Percentiles rank a stretch among this genome's conserved stretches.
These are phyloP conservation scores for Eimeria falciformis DNA, from an alignment of 169 alveolate genomes.

Conservation along the genomic window DNA sequence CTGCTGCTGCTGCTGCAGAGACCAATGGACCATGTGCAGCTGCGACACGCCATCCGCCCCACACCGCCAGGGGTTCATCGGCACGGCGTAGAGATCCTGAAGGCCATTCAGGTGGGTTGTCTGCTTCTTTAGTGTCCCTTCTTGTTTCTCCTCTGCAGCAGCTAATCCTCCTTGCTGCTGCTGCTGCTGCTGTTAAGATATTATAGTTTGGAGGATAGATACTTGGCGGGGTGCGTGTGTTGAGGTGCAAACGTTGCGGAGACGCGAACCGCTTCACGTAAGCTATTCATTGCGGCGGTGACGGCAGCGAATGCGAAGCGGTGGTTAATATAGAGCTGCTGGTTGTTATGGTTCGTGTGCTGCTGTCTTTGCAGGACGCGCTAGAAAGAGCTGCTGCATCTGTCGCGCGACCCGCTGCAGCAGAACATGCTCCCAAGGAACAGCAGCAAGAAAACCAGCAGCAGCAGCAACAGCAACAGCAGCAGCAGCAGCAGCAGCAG, in stretches of 20 bases:
- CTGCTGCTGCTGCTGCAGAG: conserved; percentile 50
- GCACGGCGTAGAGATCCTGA: conserved; percentile 49
- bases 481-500: background rate
- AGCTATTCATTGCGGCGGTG: too few species aligned
- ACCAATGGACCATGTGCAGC: conserved; percentile 56
- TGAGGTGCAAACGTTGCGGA: too few species aligned
- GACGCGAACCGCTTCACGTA: too few species aligned
- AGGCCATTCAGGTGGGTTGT: conserved; percentile 43
- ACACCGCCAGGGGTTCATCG: conserved; percentile 59
- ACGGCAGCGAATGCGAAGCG: too few species aligned
- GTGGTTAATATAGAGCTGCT: too few species aligned
- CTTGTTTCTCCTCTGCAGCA: too few species aligned
- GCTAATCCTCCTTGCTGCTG: conserved; percentile 13
- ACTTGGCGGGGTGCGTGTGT: too few species aligned
- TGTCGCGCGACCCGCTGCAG: background rate
- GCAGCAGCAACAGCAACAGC: conserved; percentile 56
- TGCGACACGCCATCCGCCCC: conserved; percentile 69
- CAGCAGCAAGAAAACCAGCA: conserved; percentile 27
- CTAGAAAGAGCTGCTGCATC: conserved; percentile 14
- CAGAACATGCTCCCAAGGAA: background rate
- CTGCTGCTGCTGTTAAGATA: conserved; percentile 39
- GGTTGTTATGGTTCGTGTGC: too few species aligned
- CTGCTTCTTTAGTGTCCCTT: background rate
- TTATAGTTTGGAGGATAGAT: too few species aligned
- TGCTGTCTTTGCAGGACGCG: background rate